A percentile compares a stretch with the other conserved stretches of the same genome.
phyloP scores from a whole-genome alignment of 2,329 filamentous ascomycete species.

The Cadophora gregata region DNA sequence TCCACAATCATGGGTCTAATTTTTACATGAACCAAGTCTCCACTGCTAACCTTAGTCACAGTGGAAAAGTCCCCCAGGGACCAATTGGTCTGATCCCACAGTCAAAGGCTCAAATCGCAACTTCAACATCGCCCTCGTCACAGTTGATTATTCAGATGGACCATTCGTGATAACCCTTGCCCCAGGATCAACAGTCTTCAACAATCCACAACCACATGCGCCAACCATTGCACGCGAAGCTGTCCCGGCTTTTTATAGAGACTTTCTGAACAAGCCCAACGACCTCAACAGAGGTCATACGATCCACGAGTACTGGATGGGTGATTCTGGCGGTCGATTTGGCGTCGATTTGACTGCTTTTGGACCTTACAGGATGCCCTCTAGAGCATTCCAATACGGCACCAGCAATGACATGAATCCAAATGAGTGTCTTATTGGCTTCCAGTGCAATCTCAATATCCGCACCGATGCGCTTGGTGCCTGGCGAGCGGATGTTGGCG shows the following conservation, averaged over 20 bases:
- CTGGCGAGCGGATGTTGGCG: conserved; percentile 28
- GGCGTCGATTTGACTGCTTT: conserved; percentile 30
- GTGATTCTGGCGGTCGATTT: conserved; percentile 28
- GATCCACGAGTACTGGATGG: conserved; percentile 34
- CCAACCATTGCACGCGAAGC: conserved; percentile 19
- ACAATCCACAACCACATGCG: conserved; percentile 26
- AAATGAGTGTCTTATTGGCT: conserved; percentile 21
- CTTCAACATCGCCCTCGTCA: conserved; percentile 31
- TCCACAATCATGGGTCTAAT: too few relatives aligned
- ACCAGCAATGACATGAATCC: conserved; percentile 22
- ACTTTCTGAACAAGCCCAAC: conserved; percentile 28
- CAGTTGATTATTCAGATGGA: conserved; percentile 25
- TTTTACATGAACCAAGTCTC: too few relatives aligned
- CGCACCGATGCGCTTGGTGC: conserved; percentile 23
- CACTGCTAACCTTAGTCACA: background rate
- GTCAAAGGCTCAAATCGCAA: conserved; percentile 27
- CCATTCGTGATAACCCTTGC: conserved; percentile 26
- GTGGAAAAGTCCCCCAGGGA: conserved; percentile 27
- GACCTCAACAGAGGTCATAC: conserved; percentile 30
- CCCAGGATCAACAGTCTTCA: conserved; percentile 25
- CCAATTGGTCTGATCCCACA: conserved; percentile 26
- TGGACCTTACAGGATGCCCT: conserved; percentile 25
- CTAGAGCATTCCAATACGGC: conserved; percentile 28
- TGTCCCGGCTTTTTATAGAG: conserved; percentile 27
- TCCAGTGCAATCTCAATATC: conserved; percentile 24